A percentile compares a stretch with the other conserved stretches of the same genome.
Evolutionary conservation across 2,329 filamentous ascomycete genomes (phyloP).

Genomic region (Pseudogymnoascus sp.): DNA sequence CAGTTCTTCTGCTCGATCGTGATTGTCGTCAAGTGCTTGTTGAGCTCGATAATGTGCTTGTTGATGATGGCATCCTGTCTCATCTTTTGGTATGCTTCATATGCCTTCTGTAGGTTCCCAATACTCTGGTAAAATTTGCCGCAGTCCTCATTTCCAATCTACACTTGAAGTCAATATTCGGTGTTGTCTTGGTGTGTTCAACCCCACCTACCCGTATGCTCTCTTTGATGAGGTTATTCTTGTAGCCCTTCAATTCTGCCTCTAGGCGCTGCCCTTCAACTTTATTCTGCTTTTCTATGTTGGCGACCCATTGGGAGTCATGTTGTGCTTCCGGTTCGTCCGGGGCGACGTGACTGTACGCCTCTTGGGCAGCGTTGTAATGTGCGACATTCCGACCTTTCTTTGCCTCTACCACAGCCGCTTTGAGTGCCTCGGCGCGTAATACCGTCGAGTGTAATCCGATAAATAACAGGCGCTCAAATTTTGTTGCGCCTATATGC

Average conservation of each 20-base stretch:
- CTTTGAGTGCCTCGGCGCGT: constrained; percentile 69
- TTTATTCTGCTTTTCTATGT: constrained; percentile 56
- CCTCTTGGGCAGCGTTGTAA: constrained; percentile 61
- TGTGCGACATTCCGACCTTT: constrained; percentile 60
- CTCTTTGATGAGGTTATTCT: constrained; percentile 95
- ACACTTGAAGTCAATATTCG: neutral
- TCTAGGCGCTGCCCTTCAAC: constrained; percentile 69
- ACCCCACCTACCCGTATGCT: constrained; percentile 65
- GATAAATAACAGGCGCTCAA: constrained; percentile 73
- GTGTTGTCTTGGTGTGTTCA: neutral
- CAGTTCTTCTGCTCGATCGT: constrained; percentile 71
- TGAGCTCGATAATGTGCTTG: constrained; percentile 76
- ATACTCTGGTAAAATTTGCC: constrained; percentile 73
- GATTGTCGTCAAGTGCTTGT: constrained; percentile 67
- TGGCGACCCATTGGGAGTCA: constrained; percentile 69
- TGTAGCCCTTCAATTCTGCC: constrained; percentile 79
- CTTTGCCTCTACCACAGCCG: constrained; percentile 69
- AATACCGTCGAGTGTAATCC: constrained; percentile 69
- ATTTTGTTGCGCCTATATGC: constrained; percentile 64
- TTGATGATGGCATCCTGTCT: constrained; percentile 78
- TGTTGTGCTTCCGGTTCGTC: constrained; percentile 56
- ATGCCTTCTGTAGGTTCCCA: constrained; percentile 63
- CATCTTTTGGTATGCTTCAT: constrained; percentile 77
- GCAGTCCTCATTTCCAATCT: constrained; percentile 94
- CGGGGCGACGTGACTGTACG: constrained; percentile 54